Percentiles rank a stretch among this genome's conserved stretches.
phyloP scores from a whole-genome alignment of 2,329 filamentous ascomycete species.

The Sporothrix sp. region DNA sequence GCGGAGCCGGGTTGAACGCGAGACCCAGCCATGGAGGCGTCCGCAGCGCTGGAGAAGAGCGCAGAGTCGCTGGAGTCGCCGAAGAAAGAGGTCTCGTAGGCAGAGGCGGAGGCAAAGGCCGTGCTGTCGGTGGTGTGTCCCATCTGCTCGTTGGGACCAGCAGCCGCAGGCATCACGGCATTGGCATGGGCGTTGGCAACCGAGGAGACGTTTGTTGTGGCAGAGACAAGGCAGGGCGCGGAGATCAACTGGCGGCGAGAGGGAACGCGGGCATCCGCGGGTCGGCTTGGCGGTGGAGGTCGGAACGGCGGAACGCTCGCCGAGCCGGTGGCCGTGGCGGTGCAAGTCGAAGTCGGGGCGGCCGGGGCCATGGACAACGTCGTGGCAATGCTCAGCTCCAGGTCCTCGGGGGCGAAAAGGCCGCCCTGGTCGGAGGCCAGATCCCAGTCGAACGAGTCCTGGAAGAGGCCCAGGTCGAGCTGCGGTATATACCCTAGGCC shows the following conservation, averaged over 20 bases:
- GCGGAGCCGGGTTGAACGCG: constrained; percentile 7
- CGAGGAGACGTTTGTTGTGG: neutral
- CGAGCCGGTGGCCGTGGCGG: neutral
- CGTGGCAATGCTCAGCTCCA: constrained; percentile 8
- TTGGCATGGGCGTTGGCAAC: neutral
- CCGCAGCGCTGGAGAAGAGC: neutral
- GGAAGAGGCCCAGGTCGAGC: constrained; percentile 1
- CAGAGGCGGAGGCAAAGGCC: neutral
- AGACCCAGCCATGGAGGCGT: constrained; percentile 5
- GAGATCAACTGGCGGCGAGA: neutral
- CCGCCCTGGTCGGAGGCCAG: constrained; percentile 1
- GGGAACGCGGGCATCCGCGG: neutral
- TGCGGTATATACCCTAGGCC: neutral
- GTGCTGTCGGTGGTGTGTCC: neutral
- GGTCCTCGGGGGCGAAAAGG: constrained; percentile 10
- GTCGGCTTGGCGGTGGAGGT: constrained; percentile 2
- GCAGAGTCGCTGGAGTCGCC: neutral
- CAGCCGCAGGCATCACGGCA: no score
- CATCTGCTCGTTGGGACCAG: no score
- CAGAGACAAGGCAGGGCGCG: neutral
- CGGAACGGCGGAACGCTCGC: constrained; percentile 8
- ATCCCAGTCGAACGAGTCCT: constrained; percentile 14
- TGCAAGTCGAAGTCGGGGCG: neutral
- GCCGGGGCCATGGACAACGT: constrained; percentile 4
- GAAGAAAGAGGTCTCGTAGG: neutral